Percentiles rank a stretch among this genome's conserved stretches.
Evolutionary conservation across 257 asterid species (phyloP).

Genomic region (Nicotiana obtusifolia): DNA sequence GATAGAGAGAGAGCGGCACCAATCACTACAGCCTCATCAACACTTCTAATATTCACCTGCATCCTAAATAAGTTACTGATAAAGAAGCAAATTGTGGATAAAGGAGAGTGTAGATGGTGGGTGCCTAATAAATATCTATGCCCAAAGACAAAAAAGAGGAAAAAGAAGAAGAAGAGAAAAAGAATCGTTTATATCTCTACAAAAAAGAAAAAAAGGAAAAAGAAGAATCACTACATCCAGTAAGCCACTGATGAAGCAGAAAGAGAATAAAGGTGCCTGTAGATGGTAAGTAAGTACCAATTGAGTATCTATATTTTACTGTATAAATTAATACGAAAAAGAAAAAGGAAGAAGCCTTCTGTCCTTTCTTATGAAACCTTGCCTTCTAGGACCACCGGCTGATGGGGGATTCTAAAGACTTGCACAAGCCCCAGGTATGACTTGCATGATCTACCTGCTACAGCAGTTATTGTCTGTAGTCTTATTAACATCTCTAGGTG

Average conservation of each 20-base stretch:
- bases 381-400: neutral
- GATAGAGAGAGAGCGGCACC: conserved; percentile 98
- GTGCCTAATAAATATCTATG: neutral
- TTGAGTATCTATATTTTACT: neutral
- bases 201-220: neutral
- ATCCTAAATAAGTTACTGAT: conserved; percentile 8
- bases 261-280: neutral
- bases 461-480: neutral
- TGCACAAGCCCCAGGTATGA: neutral
- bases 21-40: conserved; percentile 97
- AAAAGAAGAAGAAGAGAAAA: neutral
- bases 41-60: conserved; percentile 95
- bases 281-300: neutral
- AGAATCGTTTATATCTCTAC: neutral
- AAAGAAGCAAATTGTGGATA: conserved; percentile 7
- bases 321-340: neutral
- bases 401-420: neutral
- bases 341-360: neutral
- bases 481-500: neutral
- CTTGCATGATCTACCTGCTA: neutral
- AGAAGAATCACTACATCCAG: neutral
- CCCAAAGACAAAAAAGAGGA: neutral
- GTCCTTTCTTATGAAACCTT: neutral
- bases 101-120: neutral
- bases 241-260: neutral